phyloP scores from a whole-genome alignment of 257 asterid species.

The Linaria vulgaris region DNA sequence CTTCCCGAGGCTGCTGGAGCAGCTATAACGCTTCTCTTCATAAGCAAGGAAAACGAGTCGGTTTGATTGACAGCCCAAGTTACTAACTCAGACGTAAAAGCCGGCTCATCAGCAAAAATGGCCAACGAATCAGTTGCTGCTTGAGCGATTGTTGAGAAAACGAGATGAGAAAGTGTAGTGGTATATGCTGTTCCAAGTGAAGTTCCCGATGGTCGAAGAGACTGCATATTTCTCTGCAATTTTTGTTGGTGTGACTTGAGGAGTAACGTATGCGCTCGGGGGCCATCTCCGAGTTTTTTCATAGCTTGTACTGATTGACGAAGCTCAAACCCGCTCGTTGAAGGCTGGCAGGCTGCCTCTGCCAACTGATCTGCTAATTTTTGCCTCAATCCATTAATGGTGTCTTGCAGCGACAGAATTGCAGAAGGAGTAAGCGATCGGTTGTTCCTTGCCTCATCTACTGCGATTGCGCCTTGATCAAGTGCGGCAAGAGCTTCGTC shows the following conservation, averaged over 20 bases:
- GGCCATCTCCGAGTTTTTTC: conserved; percentile 82
- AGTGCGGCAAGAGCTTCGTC: conserved; percentile 70
- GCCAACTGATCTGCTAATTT: conserved; percentile 73
- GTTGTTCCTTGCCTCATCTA: conserved; percentile 35
- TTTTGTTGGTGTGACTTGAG: conserved; percentile 73
- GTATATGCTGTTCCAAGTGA: conserved; percentile 68
- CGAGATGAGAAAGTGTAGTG: conserved; percentile 73
- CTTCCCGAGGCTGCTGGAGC: conserved; percentile 88
- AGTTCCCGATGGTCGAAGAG: conserved; percentile 52
- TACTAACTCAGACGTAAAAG: conserved; percentile 80
- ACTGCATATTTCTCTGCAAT: conserved; percentile 48
- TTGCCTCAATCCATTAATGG: conserved; percentile 61
- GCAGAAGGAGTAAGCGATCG: conserved; percentile 40
- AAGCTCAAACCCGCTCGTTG: conserved; percentile 65
- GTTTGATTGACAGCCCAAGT: conserved; percentile 80
- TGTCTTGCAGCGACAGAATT: conserved; percentile 37
- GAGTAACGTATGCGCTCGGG: conserved; percentile 76
- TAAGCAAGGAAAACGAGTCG: conserved; percentile 52
- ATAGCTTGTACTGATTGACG: conserved; percentile 70
- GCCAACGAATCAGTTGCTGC: conserved; percentile 75
- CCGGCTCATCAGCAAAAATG: conserved; percentile 82
- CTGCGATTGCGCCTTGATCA: conserved; percentile 65
- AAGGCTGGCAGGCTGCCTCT: conserved; percentile 70
- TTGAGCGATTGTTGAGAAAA: conserved; percentile 81
- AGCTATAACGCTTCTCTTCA: conserved; percentile 65